These are phyloP conservation scores for Claviceps pazoutovae DNA, from an alignment of 2,329 filamentous ascomycete genomes.

Conservation along the genomic window DNA sequence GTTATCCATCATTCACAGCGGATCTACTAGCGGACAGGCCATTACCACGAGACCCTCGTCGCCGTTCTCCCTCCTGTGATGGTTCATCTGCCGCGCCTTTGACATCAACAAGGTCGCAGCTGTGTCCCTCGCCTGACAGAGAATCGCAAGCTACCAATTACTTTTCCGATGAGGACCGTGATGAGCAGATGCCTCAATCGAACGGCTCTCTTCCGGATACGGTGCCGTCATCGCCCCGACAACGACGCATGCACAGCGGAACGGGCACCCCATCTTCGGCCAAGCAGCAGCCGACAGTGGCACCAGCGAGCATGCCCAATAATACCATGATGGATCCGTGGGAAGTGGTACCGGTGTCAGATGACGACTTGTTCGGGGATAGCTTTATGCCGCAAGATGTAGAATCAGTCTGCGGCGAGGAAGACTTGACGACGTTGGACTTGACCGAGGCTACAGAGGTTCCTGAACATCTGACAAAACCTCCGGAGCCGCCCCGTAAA, in stretches of 20 bases:
- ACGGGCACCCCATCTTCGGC: constrained; percentile 6
- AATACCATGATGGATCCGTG: not conserved
- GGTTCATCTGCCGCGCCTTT: constrained; percentile 12
- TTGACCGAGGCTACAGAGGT: constrained; percentile 28
- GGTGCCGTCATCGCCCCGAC: constrained; percentile 12
- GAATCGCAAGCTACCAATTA: constrained; percentile 15
- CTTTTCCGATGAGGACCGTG: constrained; percentile 16
- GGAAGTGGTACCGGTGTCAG: not conserved
- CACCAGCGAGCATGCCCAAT: not conserved
- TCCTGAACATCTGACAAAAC: constrained; percentile 28
- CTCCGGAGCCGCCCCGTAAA: constrained; percentile 13
- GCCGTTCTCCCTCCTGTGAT: constrained; percentile 5
- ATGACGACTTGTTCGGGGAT: constrained; percentile 18
- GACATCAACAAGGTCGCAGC: constrained; percentile 9
- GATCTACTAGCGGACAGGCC: not conserved
- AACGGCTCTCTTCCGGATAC: constrained; percentile 16
- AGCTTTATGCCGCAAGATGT: constrained; percentile 3
- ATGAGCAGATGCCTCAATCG: constrained; percentile 13
- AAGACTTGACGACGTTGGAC: constrained; percentile 20
- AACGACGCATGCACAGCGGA: not conserved
- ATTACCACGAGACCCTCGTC: constrained; percentile 4
- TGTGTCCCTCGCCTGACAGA: constrained; percentile 7
- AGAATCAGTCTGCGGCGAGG: constrained; percentile 5
- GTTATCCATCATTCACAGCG: constrained; percentile 17
- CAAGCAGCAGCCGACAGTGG: constrained; percentile 16